Base-by-base conservation (phyloP, 495 filamentous ascomycete genomes). In the Xylaria cubensis region DNA sequence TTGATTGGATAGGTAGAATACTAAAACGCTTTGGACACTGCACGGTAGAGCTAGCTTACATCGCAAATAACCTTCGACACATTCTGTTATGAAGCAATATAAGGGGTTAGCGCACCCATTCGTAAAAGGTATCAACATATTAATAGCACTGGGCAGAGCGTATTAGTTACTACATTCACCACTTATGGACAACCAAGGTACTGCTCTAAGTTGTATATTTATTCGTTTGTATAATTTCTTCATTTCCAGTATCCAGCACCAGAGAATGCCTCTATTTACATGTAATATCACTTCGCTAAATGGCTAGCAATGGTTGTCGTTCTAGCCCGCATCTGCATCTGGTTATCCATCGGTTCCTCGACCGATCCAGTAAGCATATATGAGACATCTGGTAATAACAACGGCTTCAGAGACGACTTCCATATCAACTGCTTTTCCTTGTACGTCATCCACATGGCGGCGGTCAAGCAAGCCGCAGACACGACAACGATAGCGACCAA, bases 351-450 rank as follows among this genome's bases (percentile, higher is more conserved):
- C 44, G 64, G 29, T 32, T 6, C 24, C 64, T 41, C 19, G 2
- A 32, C 15, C 46, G 46, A 29, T n/a, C 24, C 4, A 0, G 44
- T 41, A 53, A 53, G 64, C 48, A 32, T 36, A 3, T 65, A 42
- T 15, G 63, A 65, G 24, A 65, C 46, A 36, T 67, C 64, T 10
- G 64, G 64, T 10, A 67, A 26, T 1, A 67, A 41, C 32, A 67
- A n/a, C 32, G 64, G 48, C 6, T 34, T 67, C 34, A 53, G n/a
- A 26, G 64, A 51, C 3, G 64, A 67, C 32, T 67, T 67, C 64
- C 64, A 67, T 0, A 67, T 19, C 29, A 67, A 7, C 34, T 53
- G 64, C 32, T n/a, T 44, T 29, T 3, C 19, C 48, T 39, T 10
- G 32, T 32, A 32, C 29, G 48, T 53, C 24, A 53, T 10, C 1